Base-by-base conservation (phyloP, 768 basidiomycete species). In the Gelatoporia subvermispora region DNA sequence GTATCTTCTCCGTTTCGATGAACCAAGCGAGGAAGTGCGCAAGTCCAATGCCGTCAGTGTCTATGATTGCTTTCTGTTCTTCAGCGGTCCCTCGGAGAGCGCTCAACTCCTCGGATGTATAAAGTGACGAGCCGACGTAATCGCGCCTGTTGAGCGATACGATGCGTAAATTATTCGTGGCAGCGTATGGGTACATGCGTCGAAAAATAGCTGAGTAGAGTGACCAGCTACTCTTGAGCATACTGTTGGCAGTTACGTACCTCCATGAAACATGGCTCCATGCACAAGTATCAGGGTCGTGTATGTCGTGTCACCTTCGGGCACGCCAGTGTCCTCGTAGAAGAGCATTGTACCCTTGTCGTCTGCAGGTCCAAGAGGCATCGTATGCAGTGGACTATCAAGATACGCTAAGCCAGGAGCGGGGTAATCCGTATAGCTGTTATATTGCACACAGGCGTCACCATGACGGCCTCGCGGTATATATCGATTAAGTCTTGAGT, bases 71-170 rank as follows among this genome's bases (percentile, higher is more conserved):
- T 0, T 17, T 28, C 17, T 48, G 57, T 3, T 21, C 28, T 13
- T 37, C 50, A 44, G 9, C 11, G 4, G 43, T 24, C 4, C 43
- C 28, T 16, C 43, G n/a, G 3, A 35, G 34, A 24, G 13, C 9
- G 1, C 21, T 38, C n/a, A 43, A 47, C 25, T 64, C 58, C 16
- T 23, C 44, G 28, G 39, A 20, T 5, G 50, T 41, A 53, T 51
- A 56, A 4, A 57, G 59, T 3, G 56, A 41, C 3, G 57, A 53
- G 9, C 56, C 54, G 9, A 54, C 56, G 36, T 62, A 62, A 48
- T 60, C 63, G 18, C 61, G 56, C n/a, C 52, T 45, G 48, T 57
- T 65, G 25, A 61, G 24, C 20, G 53, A 43, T 35, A 65, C 43
- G 11, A 65, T 45, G 13, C 63, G 59, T 0, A 53, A 15, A 37